Conservation (phyloP, 371 early-diverging fungal species). For the Circinella minor region DNA sequence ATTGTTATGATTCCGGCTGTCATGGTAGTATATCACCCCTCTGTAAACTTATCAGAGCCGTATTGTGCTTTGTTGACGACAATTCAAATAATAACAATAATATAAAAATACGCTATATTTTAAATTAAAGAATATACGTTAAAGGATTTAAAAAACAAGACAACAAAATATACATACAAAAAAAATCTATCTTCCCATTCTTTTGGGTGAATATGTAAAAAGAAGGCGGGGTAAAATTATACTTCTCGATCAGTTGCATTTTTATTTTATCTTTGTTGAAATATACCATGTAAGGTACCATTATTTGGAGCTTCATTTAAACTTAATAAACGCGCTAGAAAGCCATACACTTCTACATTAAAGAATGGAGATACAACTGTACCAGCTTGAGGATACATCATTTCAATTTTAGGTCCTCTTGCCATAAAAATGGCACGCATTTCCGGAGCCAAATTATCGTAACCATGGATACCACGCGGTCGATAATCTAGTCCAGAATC, state of each 20-base stretch:
- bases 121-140: no score
- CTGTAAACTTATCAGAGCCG: no score
- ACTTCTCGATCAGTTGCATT: neutral
- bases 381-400: constrained; percentile 21
- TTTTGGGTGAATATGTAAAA: no score
- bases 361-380: constrained; percentile 60
- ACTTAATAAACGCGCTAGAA: constrained; percentile 68
- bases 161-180: neutral
- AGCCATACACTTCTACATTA: constrained; percentile 78
- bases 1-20: no score
- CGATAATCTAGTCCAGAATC: constrained; percentile 24
- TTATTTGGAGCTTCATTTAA: constrained; percentile 73
- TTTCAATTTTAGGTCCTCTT: constrained; percentile 72
- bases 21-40: no score
- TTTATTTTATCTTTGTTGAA: constrained; percentile 3
- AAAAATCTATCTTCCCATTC: no score
- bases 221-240: neutral
- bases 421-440: constrained; percentile 93
- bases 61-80: no score
- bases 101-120: no score
- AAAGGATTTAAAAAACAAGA: no score
- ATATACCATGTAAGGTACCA: constrained; percentile 50
- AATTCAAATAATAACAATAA: no score
- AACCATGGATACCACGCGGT: constrained; percentile 83
- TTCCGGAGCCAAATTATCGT: constrained; percentile 74